Base-by-base conservation (phyloP, 1,139 yeast genomes). In the Yamadazyma songkhlaensis region DNA sequence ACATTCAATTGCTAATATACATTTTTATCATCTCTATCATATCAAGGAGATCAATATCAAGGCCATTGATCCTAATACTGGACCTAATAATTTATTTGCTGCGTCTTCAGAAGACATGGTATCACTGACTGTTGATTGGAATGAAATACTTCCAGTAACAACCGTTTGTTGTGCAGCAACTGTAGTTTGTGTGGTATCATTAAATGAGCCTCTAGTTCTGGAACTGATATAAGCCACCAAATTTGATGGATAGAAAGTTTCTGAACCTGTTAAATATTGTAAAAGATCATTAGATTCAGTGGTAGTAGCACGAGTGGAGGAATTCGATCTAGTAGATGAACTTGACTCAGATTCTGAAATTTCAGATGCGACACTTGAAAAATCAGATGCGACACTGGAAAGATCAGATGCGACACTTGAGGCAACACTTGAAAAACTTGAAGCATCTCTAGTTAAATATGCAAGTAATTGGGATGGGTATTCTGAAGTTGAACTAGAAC, bases 61-160 rank as follows among this genome's bases (percentile, higher is more conserved):
- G 3, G 41, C 45, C 4, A 42, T 9, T 3, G 33, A 29, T 13
- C 43, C 41, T 3, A 34, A n/a, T 3, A 36, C 10, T 2, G 49
- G 37, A 9, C 38, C 37, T 10, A 36, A 36, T 22, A 44, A 31
- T 24, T 32, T 38, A 9, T 13, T 27, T 8, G 44, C 45, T 9
- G 34, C 40, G 22, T 41, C 48, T 21, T 34, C 39, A 14, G 42
- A 34, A 4, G 41, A 9, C 15, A 29, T 24, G 28, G 35, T 30
- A 13, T 30, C 32, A n/a, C 33, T 30, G 8, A 33, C 34, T 12
- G 29, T 9, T 9, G 31, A 8, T 5, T 12, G 31, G 10, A 34
- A 20, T 2, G 28, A 8, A 12, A 34, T 25, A 3, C 27, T 11
- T 13, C 33, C 5, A 3, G 39, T 24, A 2, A 30, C 32, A 7